Percentiles rank a stretch among this genome's conserved stretches.
phyloP scores from a whole-genome alignment of 169 alveolate species.

The Plasmodium knowlesi region DNA sequence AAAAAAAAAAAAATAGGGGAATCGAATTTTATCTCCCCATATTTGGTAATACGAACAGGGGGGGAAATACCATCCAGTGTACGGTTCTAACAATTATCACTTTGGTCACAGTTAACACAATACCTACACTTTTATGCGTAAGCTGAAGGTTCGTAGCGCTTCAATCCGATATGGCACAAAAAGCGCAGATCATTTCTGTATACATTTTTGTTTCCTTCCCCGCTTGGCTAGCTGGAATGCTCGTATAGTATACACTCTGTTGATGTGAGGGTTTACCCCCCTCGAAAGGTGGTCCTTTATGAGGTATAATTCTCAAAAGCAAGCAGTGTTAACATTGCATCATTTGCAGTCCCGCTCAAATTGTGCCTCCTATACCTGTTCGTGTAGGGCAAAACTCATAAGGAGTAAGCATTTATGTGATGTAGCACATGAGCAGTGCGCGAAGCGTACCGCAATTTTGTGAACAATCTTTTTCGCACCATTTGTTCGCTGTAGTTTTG shows the following conservation, averaged over 20 bases:
- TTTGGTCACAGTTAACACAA: neutral
- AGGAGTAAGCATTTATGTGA: neutral
- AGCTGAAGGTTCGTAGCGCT: neutral
- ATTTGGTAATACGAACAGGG: neutral
- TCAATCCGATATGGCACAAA: neutral
- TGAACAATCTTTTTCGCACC: neutral
- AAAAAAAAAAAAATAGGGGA: neutral
- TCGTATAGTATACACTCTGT: neutral
- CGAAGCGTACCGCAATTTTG: neutral
- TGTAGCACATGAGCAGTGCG: neutral
- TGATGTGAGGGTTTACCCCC: neutral
- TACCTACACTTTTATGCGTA: neutral
- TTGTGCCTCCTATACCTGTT: neutral
- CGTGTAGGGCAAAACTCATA: neutral
- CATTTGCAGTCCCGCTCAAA: neutral
- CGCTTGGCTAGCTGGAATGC: neutral
- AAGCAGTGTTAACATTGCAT: neutral
- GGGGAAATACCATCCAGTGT: neutral
- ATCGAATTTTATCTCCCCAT: neutral
- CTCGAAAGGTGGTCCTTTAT: neutral
- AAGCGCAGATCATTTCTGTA: neutral
- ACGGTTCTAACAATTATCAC: neutral
- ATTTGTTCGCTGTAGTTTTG: neutral
- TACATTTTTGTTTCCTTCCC: neutral
- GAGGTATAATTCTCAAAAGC: neutral